A percentile compares a stretch with the other conserved stretches of the same genome.
Conservation (phyloP, 2,329 filamentous ascomycete species). For the Aspergillus ochraceoroseus region DNA sequence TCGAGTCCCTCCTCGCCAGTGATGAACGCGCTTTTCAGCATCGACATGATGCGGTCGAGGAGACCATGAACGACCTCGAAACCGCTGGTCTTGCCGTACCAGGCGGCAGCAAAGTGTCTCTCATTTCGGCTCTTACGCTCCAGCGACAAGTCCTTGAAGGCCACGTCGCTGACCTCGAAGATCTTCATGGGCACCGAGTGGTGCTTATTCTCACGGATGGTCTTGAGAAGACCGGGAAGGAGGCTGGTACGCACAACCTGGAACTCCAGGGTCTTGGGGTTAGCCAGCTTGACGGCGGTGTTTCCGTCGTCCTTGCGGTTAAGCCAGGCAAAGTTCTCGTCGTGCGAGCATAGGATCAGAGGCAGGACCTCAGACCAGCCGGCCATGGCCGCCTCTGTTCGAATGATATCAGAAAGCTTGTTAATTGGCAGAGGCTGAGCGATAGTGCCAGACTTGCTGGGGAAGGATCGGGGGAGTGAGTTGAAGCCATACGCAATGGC, state of each 20-base stretch:
- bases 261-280: constrained; percentile 90
- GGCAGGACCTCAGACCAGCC: constrained; percentile 97
- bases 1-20: constrained; percentile 67
- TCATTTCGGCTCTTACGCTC: constrained; percentile 91
- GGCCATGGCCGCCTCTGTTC: constrained; percentile 82
- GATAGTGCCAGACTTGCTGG: constrained; percentile 78
- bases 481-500: constrained; percentile 98
- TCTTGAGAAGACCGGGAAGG: constrained; percentile 84
- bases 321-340: constrained; percentile 95
- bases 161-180: constrained; percentile 86
- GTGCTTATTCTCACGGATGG: constrained; percentile 86
- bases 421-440: constrained; percentile 86
- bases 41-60: constrained; percentile 83
- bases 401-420: constrained; percentile 88
- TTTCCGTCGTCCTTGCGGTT: constrained; percentile 83
- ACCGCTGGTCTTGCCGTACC: constrained; percentile 88
- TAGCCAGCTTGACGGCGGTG: constrained; percentile 77
- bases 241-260: constrained; percentile 86
- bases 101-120: constrained; percentile 91
- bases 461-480: constrained; percentile 80
- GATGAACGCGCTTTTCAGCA: constrained; percentile 80
- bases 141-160: constrained; percentile 74
- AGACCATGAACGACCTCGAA: constrained; percentile 96
- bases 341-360: constrained; percentile 91
- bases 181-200: constrained; percentile 85